Evolutionary conservation across 306 rosid species (phyloP).

Genomic region (Comarum palustre): DNA sequence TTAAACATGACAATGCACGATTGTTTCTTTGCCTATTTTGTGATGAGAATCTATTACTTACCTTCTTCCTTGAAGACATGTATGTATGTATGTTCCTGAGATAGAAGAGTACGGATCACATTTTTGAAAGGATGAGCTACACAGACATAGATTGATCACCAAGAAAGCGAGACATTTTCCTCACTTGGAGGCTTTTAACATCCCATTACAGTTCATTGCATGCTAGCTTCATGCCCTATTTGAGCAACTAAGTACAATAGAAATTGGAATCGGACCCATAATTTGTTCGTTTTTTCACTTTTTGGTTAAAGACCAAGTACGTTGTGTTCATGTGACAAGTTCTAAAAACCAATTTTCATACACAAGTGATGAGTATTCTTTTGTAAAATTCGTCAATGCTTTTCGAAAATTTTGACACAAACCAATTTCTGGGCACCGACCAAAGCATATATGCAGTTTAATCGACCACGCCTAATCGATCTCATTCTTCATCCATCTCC

Average conservation of each 20-base stretch:
- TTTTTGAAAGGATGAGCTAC: conserved; percentile 8
- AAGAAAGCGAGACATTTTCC: conserved; percentile 21
- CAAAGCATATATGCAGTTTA: not conserved
- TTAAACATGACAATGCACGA: not conserved
- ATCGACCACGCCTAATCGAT: not conserved
- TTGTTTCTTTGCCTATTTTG: not conserved
- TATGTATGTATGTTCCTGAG: conserved; percentile 2
- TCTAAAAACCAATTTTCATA: not conserved
- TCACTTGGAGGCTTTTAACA: conserved; percentile 23
- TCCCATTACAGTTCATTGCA: not conserved
- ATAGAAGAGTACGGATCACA: conserved; percentile 25
- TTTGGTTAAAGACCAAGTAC: not conserved
- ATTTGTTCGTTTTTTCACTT: not conserved
- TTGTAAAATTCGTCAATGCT: not conserved
- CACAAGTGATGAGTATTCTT: not conserved
- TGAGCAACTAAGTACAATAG: not conserved
- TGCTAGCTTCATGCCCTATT: not conserved
- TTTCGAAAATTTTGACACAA: not conserved
- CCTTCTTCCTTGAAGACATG: not conserved
- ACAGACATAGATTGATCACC: conserved; percentile 23
- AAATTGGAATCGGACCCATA: not conserved
- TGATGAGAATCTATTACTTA: not conserved
- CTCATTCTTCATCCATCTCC: not conserved
- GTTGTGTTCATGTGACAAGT: not conserved
- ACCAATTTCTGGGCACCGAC: not conserved